Evolutionary conservation across 495 filamentous ascomycete genomes (phyloP).

Genomic region (Aspergillus bertholletiae): DNA sequence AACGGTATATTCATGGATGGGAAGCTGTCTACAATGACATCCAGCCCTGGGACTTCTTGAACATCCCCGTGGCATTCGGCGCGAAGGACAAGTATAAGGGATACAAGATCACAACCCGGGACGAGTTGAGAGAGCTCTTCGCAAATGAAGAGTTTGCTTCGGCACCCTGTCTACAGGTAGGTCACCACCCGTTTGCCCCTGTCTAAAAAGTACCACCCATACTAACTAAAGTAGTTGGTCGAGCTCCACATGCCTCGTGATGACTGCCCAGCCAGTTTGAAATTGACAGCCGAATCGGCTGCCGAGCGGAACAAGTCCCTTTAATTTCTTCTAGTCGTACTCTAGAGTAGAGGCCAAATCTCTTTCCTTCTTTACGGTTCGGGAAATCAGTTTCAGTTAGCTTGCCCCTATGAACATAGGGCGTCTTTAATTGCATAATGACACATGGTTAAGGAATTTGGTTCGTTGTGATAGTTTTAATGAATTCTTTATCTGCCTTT

Average conservation of each 20-base stretch:
- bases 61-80: constrained; percentile 67
- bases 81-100: constrained; percentile 56
- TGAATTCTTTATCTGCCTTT: not conserved
- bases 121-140: constrained; percentile 67
- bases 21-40: constrained; percentile 79
- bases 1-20: constrained; percentile 58
- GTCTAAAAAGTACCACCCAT: not conserved
- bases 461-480: not conserved
- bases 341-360: not conserved
- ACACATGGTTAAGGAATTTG: not conserved
- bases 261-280: constrained; percentile 70
- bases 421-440: not conserved
- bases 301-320: constrained; percentile 58
- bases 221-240: constrained; percentile 58
- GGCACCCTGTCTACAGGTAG: constrained; percentile 42
- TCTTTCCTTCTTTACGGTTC: not conserved
- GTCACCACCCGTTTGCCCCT: not conserved
- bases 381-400: not conserved
- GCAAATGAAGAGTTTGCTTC: constrained; percentile 59
- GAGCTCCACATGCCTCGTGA: constrained; percentile 83
- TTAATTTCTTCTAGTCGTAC: not conserved
- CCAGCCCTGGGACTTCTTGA: constrained; percentile 65
- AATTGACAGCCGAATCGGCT: constrained; percentile 57
- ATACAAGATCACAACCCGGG: constrained; percentile 67
- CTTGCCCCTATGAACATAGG: not conserved